Evolutionary conservation across 2,329 filamentous ascomycete species (phyloP).

Genomic region (Cercospora beticola): DNA sequence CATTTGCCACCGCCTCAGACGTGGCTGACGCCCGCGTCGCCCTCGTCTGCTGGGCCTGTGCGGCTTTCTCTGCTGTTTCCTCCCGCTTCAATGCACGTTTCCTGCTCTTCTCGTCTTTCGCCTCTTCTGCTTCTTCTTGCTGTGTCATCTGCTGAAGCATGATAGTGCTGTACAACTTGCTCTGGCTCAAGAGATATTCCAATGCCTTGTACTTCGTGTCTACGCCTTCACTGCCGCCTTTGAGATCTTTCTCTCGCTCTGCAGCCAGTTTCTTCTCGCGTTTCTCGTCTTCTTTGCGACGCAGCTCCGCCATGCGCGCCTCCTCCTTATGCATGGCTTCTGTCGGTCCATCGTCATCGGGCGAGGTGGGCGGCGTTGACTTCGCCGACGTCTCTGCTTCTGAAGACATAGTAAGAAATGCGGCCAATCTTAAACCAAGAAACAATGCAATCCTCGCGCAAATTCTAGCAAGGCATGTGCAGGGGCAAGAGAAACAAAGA

Average conservation of each 20-base stretch:
- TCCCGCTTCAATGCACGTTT: conserved; percentile 49
- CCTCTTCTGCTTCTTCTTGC: conserved; percentile 51
- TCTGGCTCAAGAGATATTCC: conserved; percentile 54
- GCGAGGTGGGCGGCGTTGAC: conserved; percentile 39
- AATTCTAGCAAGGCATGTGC: not conserved
- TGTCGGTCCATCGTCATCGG: conserved; percentile 38
- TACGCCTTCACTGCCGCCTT: conserved; percentile 47
- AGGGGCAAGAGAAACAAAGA: not conserved
- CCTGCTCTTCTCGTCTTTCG: conserved; percentile 46
- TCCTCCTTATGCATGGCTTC: conserved; percentile 49
- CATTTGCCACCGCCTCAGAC: conserved; percentile 16
- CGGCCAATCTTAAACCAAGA: not conserved
- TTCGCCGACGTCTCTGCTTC: conserved; percentile 24
- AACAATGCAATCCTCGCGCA: not conserved
- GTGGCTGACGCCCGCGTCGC: conserved; percentile 43
- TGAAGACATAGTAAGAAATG: conserved; percentile 17
- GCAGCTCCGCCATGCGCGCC: conserved; percentile 44
- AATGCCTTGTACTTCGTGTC: conserved; percentile 54
- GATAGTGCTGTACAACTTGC: conserved; percentile 53
- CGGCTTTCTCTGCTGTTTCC: conserved; percentile 48
- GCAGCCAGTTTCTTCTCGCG: conserved; percentile 46
- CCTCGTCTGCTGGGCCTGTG: conserved; percentile 48
- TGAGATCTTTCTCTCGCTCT: conserved; percentile 48
- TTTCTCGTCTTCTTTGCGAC: conserved; percentile 48
- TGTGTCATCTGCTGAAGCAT: conserved; percentile 56